Evolutionary conservation across 768 basidiomycete genomes (phyloP), one percentile per base, ranked within the genome.

Genomic region (Pleurotus djamor): DNA sequence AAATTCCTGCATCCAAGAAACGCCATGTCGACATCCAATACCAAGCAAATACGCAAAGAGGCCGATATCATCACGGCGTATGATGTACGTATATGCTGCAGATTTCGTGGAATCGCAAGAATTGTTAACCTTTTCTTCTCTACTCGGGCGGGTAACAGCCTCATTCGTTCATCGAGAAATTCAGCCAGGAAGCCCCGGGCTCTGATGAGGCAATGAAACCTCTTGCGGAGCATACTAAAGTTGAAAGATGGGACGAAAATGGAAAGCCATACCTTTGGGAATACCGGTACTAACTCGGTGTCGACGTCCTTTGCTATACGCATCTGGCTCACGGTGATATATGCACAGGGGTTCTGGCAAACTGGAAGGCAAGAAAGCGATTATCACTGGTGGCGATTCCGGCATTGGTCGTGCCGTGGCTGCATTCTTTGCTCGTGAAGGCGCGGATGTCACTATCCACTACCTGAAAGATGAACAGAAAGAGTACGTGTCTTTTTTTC

Each of bases 391-490:
- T 17, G 75, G 76, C 12, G 75, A 79, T 61, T 79, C 62, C 68
- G 83, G 83, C 16, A 84, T 84, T 51, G 83, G 82, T n/a, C 74
- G 80, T 2, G 69, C 79, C 3, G 77, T 77, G 2, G 79, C 82
- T 3, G 75, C 80, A 47, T 71, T 80, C 63, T 84, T 82, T 66
- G 80, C 81, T 1, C 75, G 78, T 13, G 80, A 85, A 64, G 83
- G 82, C n/a, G 70, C 78, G 4, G 82, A 80, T 50, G 76, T 85
- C 58, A 81, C 83, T 4, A 76, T 83, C 55, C 74, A 81, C 6
- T 79, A 85, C 68, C 76, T 87, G 0, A 78, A 82, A 1, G 73
- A 83, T 60, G 87, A 87, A 66, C 72, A 79, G 60, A 72, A 77
- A 48, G 85, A 87, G 52, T 37, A 14, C 6, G 52, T 8, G 4